Percentiles rank a stretch among this genome's conserved stretches.
These are phyloP conservation scores for Suhomyces yuchorum DNA, from an alignment of 1,139 yeast genomes.

Conservation along the genomic window DNA sequence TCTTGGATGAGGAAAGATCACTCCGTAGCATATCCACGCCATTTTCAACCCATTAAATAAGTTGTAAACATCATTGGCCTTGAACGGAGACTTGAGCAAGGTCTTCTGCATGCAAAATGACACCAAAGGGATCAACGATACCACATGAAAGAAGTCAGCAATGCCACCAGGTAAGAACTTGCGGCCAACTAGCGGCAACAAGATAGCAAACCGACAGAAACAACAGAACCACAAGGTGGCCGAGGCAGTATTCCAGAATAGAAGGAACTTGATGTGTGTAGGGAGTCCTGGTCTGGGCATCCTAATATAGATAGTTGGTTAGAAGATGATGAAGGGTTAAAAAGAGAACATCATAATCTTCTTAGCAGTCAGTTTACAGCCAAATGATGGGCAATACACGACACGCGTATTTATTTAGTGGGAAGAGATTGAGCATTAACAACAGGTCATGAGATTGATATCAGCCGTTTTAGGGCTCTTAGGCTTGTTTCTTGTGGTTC, in stretches of 20 bases:
- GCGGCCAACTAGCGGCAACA: conserved; percentile 63
- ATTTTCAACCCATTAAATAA: conserved; percentile 35
- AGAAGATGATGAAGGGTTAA: not conserved
- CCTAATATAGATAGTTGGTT: not conserved
- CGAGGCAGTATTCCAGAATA: conserved; percentile 39
- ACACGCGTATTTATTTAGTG: not conserved
- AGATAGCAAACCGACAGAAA: conserved; percentile 49
- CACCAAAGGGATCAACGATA: conserved; percentile 37
- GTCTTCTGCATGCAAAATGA: conserved; percentile 29
- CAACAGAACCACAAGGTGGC: conserved; percentile 57
- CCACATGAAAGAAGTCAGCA: conserved; percentile 61
- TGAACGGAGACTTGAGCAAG: conserved; percentile 16
- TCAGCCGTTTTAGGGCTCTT: conserved; percentile 1
- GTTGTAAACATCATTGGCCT: conserved; percentile 29
- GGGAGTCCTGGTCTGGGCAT: not conserved
- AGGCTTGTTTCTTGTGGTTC: conserved; percentile 4
- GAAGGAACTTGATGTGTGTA: conserved; percentile 28
- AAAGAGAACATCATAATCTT: not conserved
- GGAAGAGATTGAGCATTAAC: not conserved
- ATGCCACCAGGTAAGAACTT: conserved; percentile 69
- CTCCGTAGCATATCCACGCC: conserved; percentile 48
- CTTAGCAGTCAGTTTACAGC: not conserved
- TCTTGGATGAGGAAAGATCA: conserved; percentile 50
- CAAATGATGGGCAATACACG: not conserved
- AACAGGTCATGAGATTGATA: conserved; percentile 2